Percentiles rank a stretch among this genome's conserved stretches.
Evolutionary conservation across 306 rosid species (phyloP).

Genomic region (Leucaena leucocephala): DNA sequence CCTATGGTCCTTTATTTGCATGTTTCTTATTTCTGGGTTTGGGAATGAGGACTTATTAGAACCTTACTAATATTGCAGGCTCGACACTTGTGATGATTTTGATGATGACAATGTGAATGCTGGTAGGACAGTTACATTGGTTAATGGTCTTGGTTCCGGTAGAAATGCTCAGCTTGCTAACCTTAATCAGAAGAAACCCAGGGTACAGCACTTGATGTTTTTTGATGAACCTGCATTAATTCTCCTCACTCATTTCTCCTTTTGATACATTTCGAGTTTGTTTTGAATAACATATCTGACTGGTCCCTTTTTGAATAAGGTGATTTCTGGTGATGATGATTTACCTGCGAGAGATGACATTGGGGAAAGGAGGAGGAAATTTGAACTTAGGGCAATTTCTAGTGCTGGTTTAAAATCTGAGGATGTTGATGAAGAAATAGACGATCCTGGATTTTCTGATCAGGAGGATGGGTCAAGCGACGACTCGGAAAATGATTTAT

Average conservation of each 20-base stretch:
- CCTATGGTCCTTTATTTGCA: conserved; percentile 13
- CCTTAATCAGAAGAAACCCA: conserved; percentile 53
- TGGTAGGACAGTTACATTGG: conserved; percentile 34
- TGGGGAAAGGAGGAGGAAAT: conserved; percentile 73
- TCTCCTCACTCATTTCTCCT: neutral
- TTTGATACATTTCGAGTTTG: neutral
- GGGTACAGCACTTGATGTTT: conserved; percentile 50
- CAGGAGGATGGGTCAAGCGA: conserved; percentile 53
- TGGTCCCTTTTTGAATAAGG: conserved; percentile 48
- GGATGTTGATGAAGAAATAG: conserved; percentile 48
- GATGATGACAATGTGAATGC: conserved; percentile 64
- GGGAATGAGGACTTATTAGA: conserved; percentile 31
- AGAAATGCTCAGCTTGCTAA: conserved; percentile 48
- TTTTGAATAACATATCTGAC: conserved; percentile 22
- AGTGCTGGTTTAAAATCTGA: conserved; percentile 64
- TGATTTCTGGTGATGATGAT: conserved; percentile 89
- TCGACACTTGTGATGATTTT: conserved; percentile 77
- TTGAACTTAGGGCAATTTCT: conserved; percentile 68
- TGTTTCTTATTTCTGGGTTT: conserved; percentile 25
- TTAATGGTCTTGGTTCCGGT: conserved; percentile 46
- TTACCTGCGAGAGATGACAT: conserved; percentile 77
- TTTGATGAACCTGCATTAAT: conserved; percentile 4
- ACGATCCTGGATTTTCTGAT: conserved; percentile 38
- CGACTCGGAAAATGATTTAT: conserved; percentile 72
- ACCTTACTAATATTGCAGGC: conserved; percentile 54